Evolutionary conservation across 768 basidiomycete species (phyloP).

Genomic region (Amanita pseudoporphyria): DNA sequence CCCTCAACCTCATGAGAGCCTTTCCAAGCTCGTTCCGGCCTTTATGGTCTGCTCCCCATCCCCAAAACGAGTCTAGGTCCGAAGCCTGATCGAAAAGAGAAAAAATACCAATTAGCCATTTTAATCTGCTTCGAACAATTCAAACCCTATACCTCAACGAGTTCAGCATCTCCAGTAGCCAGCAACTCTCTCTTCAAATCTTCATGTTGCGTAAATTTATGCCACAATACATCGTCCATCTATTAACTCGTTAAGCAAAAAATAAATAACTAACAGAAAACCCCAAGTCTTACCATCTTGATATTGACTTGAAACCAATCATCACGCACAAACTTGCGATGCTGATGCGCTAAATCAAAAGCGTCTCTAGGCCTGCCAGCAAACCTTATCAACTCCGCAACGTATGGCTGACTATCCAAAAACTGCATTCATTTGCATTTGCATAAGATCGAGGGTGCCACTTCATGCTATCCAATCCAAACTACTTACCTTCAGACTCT

Average conservation of each 20-base stretch:
- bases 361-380: constrained; percentile 29
- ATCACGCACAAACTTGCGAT: constrained; percentile 25
- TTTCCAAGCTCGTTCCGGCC: constrained; percentile 46
- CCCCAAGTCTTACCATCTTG: constrained; percentile 24
- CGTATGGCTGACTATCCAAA: constrained; percentile 25
- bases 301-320: constrained; percentile 42
- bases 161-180: constrained; percentile 32
- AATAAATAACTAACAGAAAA: not conserved
- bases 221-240: constrained; percentile 40
- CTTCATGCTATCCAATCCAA: not conserved
- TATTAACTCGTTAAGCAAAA: constrained; percentile 10
- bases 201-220: constrained; percentile 45
- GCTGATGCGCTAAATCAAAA: constrained; percentile 31
- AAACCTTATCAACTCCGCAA: constrained; percentile 35
- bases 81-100: constrained; percentile 24
- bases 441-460: not conserved
- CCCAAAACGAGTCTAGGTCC: constrained; percentile 42
- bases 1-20: constrained; percentile 33
- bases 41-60: constrained; percentile 30
- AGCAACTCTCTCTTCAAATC: constrained; percentile 32
- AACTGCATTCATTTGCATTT: constrained; percentile 22
- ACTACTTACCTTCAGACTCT: constrained; percentile 31
- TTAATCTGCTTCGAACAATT: not conserved
- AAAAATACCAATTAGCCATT: not conserved
- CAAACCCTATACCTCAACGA: constrained; percentile 34